phyloP scores from a whole-genome alignment of 306 rosid species.

The Albizia julibrissin region DNA sequence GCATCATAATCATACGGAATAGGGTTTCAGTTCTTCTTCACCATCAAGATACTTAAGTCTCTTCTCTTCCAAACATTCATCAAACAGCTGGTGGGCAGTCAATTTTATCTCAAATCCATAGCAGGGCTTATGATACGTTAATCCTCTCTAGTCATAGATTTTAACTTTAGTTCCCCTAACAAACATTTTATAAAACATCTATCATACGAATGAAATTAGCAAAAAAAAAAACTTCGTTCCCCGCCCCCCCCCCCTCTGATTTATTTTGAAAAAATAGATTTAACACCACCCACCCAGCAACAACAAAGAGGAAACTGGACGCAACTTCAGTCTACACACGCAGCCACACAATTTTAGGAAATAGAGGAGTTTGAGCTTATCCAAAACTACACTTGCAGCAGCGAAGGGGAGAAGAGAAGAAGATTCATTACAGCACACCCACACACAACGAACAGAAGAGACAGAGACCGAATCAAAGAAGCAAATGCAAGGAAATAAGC shows the following conservation, averaged over 20 bases:
- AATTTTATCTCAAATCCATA: background rate
- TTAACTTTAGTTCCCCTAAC: background rate
- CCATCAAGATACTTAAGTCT: background rate
- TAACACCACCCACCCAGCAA: too few species aligned
- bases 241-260: too few species aligned
- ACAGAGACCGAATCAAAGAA: background rate
- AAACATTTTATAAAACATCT: too few species aligned
- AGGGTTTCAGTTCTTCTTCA: background rate
- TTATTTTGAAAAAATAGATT: too few species aligned
- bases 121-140: background rate
- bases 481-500: background rate
- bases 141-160: background rate
- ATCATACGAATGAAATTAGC: background rate
- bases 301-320: too few species aligned
- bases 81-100: background rate
- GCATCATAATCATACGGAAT: background rate
- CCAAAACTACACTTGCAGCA: background rate
- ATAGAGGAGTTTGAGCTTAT: background rate
- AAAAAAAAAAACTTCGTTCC: too few species aligned
- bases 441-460: too few species aligned
- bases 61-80: background rate
- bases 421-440: background rate
- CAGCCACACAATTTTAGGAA: background rate
- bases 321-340: background rate
- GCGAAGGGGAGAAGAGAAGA: background rate